Evolutionary conservation across 768 basidiomycete species (phyloP), one percentile per base, ranked within the genome.

Genomic region (Stropharia rugosoannulata): DNA sequence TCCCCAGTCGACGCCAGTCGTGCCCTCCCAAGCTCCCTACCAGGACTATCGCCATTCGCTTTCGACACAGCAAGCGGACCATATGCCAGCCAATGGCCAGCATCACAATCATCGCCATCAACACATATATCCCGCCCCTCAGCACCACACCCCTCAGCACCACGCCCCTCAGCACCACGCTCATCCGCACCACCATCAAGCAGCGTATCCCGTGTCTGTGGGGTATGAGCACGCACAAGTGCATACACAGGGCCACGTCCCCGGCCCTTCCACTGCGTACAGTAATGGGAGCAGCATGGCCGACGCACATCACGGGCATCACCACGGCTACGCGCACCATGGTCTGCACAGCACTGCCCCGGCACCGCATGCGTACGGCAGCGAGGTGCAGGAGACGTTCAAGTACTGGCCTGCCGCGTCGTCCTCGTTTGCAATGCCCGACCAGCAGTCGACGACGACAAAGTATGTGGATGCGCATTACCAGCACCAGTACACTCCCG

Each of bases 401-500:
- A 57, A 66, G 38, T 72, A 74, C 46, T 74, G 72, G 74, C 62
- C 69, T 16, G 66, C 69, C 16, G 67, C 69, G 3, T 59, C 62
- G 10, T 55, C 55, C 3, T 62, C 62, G 9, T 69, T 71, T 50
- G 56, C 63, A 1, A 65, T 66, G 37, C 61, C 64, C 22, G 64
- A 61, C 10, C 65, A 66, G 25, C 63, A 63, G 25, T 48, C 49
- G 15, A 11, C 51, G 19, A 9, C 62, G 59, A 18, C 50, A 58
- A 16, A 62, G 67, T 51, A 45, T 52, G 16, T 59, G 55, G 32
- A 65, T 58, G 35, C 65, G 54, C 25, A 50, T 53, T 35, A 22
- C 60, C 65, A 67, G 59, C 59, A 78, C 47, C 74, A 76, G 36
- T 82, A 83, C 58, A 77, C 81, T 0, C 79, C 80, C 4, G 75